Evolutionary conservation across 176 grass and related monocot genomes (phyloP).

Genomic region (Oryza glumipatula): DNA sequence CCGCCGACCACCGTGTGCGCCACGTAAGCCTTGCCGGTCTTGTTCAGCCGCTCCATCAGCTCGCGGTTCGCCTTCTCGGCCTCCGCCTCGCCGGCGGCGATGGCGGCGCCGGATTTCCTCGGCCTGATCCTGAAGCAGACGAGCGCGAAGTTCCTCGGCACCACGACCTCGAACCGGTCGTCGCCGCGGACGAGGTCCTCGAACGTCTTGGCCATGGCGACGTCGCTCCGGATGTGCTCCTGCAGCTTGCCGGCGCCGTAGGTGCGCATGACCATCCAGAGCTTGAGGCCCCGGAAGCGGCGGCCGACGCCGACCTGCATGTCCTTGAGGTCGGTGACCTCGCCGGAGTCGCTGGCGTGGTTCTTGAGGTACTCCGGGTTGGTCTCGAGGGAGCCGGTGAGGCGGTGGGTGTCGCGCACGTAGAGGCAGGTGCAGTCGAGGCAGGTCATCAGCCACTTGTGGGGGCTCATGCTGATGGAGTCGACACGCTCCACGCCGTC

Average conservation of each 20-base stretch:
- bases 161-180: slow-evolving; percentile 45
- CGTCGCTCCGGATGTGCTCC: slow-evolving; percentile 68
- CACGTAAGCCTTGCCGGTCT: slow-evolving; percentile 34
- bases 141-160: slow-evolving; percentile 35
- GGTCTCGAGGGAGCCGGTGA: slow-evolving; percentile 42
- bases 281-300: slow-evolving; percentile 54
- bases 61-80: slow-evolving; percentile 31
- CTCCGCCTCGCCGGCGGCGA: not conserved
- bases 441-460: slow-evolving; percentile 56
- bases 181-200: slow-evolving; percentile 48
- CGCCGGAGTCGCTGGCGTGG: slow-evolving; percentile 54
- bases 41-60: slow-evolving; percentile 53
- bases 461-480: slow-evolving; percentile 61
- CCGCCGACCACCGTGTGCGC: slow-evolving; percentile 46
- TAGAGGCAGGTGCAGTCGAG: slow-evolving; percentile 65
- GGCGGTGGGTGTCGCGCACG: slow-evolving; percentile 35
- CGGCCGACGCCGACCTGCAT: slow-evolving; percentile 62
- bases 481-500: slow-evolving; percentile 48
- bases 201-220: slow-evolving; percentile 56
- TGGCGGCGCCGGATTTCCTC: not conserved
- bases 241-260: slow-evolving; percentile 47
- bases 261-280: slow-evolving; percentile 60
- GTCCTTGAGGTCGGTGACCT: slow-evolving; percentile 56
- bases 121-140: slow-evolving; percentile 59
- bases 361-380: slow-evolving; percentile 69